Percentiles rank a stretch among this genome's conserved stretches.
Conservation (phyloP, 805 yeast genomes). For the Candida sphagnicola region DNA sequence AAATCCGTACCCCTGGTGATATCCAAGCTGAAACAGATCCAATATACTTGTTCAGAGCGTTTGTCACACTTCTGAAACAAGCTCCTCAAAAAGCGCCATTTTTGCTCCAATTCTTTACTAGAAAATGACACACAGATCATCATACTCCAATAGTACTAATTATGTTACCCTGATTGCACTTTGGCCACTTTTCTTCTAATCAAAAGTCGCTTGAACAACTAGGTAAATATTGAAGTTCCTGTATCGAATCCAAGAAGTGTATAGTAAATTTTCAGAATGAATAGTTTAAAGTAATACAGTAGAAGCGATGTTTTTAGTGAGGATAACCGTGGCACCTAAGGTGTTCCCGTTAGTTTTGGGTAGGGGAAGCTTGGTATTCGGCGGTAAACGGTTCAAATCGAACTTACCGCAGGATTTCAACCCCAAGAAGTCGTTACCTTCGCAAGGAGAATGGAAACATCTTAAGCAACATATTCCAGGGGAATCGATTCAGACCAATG, state of each 20-base stretch:
- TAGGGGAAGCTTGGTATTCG: not conserved
- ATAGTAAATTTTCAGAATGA: not conserved
- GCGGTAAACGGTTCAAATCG: conserved; percentile 17
- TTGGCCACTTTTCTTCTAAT: too few species aligned
- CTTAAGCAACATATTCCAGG: conserved; percentile 56
- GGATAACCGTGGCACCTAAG: not conserved
- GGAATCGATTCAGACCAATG: conserved; percentile 40
- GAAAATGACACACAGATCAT: too few species aligned
- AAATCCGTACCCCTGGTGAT: too few species aligned
- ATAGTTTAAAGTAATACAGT: not conserved
- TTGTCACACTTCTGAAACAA: too few species aligned
- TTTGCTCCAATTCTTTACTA: too few species aligned
- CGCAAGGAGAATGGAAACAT: conserved; percentile 39
- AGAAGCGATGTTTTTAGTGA: not conserved
- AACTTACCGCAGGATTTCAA: conserved; percentile 27
- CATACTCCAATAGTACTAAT: too few species aligned
- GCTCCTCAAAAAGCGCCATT: too few species aligned
- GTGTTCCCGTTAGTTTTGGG: not conserved
- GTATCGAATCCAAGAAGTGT: too few species aligned
- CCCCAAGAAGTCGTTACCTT: conserved; percentile 28
- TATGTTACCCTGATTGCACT: too few species aligned
- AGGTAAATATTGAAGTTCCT: not conserved
- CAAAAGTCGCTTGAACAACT: too few species aligned
- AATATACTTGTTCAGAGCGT: too few species aligned
- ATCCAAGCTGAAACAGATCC: too few species aligned